A percentile compares a stretch with the other conserved stretches of the same genome.
Conservation (phyloP, 495 filamentous ascomycete species). For the Talaromyces stipitatus region DNA sequence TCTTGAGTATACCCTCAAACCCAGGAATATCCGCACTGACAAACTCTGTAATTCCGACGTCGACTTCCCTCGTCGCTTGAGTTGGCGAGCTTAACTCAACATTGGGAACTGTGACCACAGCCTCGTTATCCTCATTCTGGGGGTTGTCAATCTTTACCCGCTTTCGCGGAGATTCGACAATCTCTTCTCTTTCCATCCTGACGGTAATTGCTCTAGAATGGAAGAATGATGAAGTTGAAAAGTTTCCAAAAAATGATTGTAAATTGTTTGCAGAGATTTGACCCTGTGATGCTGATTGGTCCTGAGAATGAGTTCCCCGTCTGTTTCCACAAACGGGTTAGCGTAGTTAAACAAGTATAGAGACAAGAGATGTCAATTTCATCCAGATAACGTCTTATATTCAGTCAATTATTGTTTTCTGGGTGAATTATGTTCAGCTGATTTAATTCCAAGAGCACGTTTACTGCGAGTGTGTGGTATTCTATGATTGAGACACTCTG, state of each 20-base stretch:
- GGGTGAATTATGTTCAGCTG: not conserved
- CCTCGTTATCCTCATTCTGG: slow-evolving; percentile 10
- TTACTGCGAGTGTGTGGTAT: too few relatives aligned
- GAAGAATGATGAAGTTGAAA: not conserved
- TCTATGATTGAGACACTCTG: not conserved
- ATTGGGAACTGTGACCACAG: slow-evolving; percentile 9
- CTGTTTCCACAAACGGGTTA: not conserved
- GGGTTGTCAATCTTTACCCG: slow-evolving; percentile 29
- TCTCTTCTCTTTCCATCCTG: slow-evolving; percentile 26
- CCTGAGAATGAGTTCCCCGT: not conserved
- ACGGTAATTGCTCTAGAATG: not conserved
- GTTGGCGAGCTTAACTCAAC: slow-evolving; percentile 20
- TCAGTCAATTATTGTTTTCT: not conserved
- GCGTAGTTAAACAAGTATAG: not conserved
- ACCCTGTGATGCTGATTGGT: not conserved
- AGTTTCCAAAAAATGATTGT: too few relatives aligned
- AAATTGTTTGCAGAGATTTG: not conserved
- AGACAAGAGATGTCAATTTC: not conserved
- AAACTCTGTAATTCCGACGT: slow-evolving; percentile 50
- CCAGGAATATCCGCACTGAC: slow-evolving; percentile 40
- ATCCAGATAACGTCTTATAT: not conserved
- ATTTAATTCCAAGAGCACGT: too few relatives aligned
- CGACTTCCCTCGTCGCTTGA: slow-evolving; percentile 30
- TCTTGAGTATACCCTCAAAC: slow-evolving; percentile 51
- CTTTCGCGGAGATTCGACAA: slow-evolving; percentile 36